phyloP scores from a whole-genome alignment of 352 stramenopile species.

The Elongisporangium undulatum region DNA sequence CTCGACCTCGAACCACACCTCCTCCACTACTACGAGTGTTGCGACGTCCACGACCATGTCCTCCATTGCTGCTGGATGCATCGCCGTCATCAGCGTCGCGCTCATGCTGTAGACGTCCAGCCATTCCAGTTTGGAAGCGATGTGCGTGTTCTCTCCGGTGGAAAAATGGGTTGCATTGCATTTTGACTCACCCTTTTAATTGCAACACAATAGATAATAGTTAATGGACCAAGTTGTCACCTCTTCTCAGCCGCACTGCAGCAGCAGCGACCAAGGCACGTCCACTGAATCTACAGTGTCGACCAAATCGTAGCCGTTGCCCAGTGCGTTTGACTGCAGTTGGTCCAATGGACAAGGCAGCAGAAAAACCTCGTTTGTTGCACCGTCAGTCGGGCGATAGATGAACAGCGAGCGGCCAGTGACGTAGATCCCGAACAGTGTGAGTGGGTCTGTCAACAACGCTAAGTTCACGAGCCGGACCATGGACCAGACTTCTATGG shows the following conservation, averaged over 20 bases:
- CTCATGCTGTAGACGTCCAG: constrained; percentile 5
- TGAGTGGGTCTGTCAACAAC: too few relatives aligned
- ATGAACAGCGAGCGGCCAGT: too few relatives aligned
- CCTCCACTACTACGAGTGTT: background rate
- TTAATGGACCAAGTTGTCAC: background rate
- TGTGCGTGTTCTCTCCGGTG: background rate
- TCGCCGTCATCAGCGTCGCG: constrained; percentile 8
- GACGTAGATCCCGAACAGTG: too few relatives aligned
- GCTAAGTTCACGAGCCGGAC: too few relatives aligned
- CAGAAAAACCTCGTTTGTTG: too few relatives aligned
- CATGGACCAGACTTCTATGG: too few relatives aligned
- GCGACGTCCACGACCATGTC: background rate
- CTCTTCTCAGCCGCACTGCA: background rate
- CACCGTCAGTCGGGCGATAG: too few relatives aligned
- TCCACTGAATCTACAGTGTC: too few relatives aligned
- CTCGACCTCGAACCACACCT: constrained; percentile 4
- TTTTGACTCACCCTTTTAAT: background rate
- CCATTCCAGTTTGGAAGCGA: too few relatives aligned
- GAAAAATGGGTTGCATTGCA: background rate
- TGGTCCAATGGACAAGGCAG: too few relatives aligned
- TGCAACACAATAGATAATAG: background rate
- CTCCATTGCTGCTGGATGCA: constrained; percentile 2
- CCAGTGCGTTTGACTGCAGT: too few relatives aligned
- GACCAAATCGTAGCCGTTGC: too few relatives aligned
- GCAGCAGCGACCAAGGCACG: background rate